Conservation (phyloP, 192 early-diverging fungal species). For the Backusella psychrophila region DNA sequence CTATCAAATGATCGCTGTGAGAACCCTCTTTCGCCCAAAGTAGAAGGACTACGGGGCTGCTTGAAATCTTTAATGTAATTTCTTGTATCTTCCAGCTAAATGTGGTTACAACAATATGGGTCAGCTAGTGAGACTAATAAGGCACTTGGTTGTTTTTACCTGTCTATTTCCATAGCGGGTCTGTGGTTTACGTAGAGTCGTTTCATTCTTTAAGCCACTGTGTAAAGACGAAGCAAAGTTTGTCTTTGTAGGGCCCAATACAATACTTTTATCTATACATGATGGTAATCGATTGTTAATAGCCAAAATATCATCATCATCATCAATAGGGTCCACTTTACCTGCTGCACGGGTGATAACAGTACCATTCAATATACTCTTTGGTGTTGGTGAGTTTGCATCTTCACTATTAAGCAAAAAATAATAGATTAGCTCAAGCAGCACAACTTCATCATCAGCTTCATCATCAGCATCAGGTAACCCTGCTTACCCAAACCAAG, state of each 20-base stretch:
- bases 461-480: not conserved
- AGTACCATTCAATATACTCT: conserved; percentile 16
- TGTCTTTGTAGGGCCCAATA: conserved; percentile 56
- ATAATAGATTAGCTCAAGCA: not conserved
- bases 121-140: not conserved
- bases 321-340: not conserved
- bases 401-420: conserved; percentile 14
- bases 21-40: conserved; percentile 32
- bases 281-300: not conserved
- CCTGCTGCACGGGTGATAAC: conserved; percentile 18
- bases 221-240: conserved; percentile 53
- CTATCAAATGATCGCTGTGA: conserved; percentile 19
- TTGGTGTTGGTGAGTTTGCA: conserved; percentile 15
- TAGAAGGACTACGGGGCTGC: conserved; percentile 29
- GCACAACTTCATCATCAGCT: not conserved
- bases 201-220: conserved; percentile 44
- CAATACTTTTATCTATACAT: conserved; percentile 40
- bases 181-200: not conserved
- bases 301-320: no score
- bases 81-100: conserved; percentile 6
- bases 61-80: conserved; percentile 30
- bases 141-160: not conserved
- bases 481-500: conserved; percentile 33
- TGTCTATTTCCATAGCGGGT: conserved; percentile 16
- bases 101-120: not conserved